Conservation (phyloP, 169 alveolate species). For the Pseudocohnilembus persalinus region DNA sequence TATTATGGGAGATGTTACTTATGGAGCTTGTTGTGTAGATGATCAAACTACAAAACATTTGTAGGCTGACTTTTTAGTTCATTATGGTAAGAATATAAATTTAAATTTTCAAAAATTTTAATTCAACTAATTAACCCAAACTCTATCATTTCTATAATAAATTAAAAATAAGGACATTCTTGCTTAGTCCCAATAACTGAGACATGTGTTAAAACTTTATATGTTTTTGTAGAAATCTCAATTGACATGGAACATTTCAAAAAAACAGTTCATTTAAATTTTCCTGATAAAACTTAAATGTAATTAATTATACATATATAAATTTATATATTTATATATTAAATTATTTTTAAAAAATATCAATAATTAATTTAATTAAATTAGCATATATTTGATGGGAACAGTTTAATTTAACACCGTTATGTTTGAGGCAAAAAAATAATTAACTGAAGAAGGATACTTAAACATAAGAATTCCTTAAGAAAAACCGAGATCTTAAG, state of each 20-base stretch:
- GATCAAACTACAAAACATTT: slow-evolving; percentile 93
- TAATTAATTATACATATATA: background rate
- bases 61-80: slow-evolving; percentile 95
- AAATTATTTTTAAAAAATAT: background rate
- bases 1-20: slow-evolving; percentile 96
- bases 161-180: slow-evolving; percentile 85
- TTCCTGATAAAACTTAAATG: slow-evolving; percentile 47
- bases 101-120: background rate
- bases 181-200: slow-evolving; percentile 96
- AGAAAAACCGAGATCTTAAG: slow-evolving; percentile 96
- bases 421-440: slow-evolving; percentile 51
- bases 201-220: slow-evolving; percentile 83
- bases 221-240: slow-evolving; percentile 96
- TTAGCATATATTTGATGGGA: slow-evolving; percentile 43
- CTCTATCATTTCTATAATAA: background rate
- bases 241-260: slow-evolving; percentile 89
- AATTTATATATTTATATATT: no score
- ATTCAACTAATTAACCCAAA: no score
- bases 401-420: slow-evolving; percentile 65
- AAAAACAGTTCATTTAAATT: slow-evolving; percentile 75
- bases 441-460: slow-evolving; percentile 61
- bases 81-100: slow-evolving; percentile 83
- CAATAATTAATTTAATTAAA: background rate
- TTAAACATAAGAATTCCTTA: slow-evolving; percentile 87
- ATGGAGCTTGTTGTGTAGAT: slow-evolving; percentile 99